These are phyloP conservation scores for Neonectria ditissima DNA, from an alignment of 2,329 filamentous ascomycete species.

Conservation along the genomic window DNA sequence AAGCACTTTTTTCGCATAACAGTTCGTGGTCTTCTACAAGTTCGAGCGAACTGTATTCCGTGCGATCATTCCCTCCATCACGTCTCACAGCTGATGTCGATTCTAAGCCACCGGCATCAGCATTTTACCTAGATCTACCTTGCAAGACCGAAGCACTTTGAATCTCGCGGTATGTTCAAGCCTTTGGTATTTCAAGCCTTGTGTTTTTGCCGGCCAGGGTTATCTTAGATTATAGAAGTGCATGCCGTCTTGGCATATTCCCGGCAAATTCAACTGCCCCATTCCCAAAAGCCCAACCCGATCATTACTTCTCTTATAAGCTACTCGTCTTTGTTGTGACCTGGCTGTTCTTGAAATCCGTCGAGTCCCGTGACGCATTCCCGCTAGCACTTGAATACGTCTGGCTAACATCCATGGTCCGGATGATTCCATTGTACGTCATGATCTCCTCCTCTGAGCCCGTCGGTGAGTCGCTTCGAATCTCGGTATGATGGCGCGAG, in stretches of 20 bases:
- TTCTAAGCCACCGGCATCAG: not conserved
- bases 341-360: conserved; percentile 13
- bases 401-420: conserved; percentile 27
- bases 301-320: conserved; percentile 4
- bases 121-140: not conserved
- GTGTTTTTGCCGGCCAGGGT: too few species aligned
- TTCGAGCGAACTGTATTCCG: not conserved
- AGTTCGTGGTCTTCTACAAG: not conserved
- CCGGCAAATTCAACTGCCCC: not conserved
- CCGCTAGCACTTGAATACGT: conserved; percentile 22
- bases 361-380: conserved; percentile 11
- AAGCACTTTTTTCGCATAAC: conserved; percentile 27
- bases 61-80: not conserved
- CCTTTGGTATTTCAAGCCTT: not conserved
- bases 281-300: not conserved
- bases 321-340: conserved; percentile 1
- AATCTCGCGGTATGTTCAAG: not conserved
- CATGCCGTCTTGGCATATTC: not conserved
- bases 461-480: conserved; percentile 48
- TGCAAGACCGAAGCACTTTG: not conserved
- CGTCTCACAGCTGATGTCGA: not conserved
- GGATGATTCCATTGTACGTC: conserved; percentile 52
- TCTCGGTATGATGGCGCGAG: conserved; percentile 43
- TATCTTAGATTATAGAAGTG: not conserved
- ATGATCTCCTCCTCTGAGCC: conserved; percentile 54